Conservation (phyloP, 108 stramenopile genomes). For the Chaetoceros tenuissimus region DNA sequence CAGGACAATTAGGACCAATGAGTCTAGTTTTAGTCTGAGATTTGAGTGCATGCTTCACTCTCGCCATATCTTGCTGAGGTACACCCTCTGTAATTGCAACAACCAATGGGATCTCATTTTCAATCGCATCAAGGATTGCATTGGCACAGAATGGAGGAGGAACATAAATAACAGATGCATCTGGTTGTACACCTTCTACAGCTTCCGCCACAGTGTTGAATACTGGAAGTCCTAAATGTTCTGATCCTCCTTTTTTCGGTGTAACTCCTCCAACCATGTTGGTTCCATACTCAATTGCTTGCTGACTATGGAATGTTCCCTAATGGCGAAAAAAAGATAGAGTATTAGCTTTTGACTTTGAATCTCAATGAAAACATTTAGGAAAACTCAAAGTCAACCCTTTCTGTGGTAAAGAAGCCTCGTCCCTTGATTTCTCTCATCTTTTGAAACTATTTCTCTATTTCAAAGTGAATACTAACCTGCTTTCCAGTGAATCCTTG, state of each 20-base stretch:
- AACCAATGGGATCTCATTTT: constrained; percentile 93
- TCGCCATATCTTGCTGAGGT: constrained; percentile 99
- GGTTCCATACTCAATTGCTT: constrained; percentile 98
- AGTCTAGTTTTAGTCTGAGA: constrained; percentile 79
- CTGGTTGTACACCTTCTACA: constrained; percentile 74
- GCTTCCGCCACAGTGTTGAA: constrained; percentile 92
- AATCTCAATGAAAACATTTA: background rate
- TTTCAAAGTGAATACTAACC: constrained; percentile 43
- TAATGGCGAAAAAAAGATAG: constrained; percentile 6
- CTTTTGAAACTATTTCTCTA: no score
- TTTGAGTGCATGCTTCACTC: constrained; percentile 83
- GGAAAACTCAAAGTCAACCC: no score
- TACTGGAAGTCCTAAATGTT: constrained; percentile 93
- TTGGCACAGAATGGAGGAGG: constrained; percentile 94
- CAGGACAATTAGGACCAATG: constrained; percentile 99
- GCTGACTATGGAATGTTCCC: constrained; percentile 77
- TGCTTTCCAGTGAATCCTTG: constrained; percentile 99
- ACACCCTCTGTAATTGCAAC: constrained; percentile 99
- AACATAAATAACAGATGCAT: constrained; percentile 98
- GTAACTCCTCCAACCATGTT: constrained; percentile 98
- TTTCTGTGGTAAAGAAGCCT: no score
- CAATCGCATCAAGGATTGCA: constrained; percentile 93
- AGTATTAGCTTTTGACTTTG: no score
- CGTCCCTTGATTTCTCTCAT: no score
- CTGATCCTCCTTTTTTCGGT: constrained; percentile 91